Evolutionary conservation across 1,139 yeast genomes (phyloP).

Genomic region (Geotrichum aggregatum): DNA sequence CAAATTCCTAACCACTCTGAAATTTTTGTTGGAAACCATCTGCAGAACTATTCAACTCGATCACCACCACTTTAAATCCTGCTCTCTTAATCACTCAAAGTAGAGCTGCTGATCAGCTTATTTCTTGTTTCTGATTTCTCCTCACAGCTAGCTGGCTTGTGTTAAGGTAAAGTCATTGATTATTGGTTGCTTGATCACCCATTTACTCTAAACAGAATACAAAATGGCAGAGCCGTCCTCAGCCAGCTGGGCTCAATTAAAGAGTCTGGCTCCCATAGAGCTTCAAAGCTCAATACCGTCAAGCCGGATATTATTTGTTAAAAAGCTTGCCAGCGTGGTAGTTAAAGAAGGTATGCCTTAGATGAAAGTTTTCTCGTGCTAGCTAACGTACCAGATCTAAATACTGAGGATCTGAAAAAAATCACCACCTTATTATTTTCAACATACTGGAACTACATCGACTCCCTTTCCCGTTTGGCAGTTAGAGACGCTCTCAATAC

Average conservation of each 20-base stretch:
- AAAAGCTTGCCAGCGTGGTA: constrained; percentile 7
- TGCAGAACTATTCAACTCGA: not conserved
- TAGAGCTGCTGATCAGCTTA: not conserved
- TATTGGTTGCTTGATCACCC: not conserved
- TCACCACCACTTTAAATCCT: constrained; percentile 10
- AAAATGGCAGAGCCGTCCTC: constrained; percentile 21
- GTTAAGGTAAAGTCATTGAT: constrained; percentile 1
- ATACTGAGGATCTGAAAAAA: constrained; percentile 13
- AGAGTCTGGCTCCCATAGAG: constrained; percentile 11
- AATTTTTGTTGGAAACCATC: constrained; percentile 9
- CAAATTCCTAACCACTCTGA: constrained; percentile 3
- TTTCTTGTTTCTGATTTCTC: not conserved
- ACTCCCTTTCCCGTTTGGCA: constrained; percentile 45
- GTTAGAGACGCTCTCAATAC: constrained; percentile 42
- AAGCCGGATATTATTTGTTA: constrained; percentile 15
- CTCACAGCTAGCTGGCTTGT: not conserved
- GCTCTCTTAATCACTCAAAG: not conserved
- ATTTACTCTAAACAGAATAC: constrained; percentile 1
- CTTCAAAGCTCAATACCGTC: constrained; percentile 18
- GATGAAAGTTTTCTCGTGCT: not conserved
- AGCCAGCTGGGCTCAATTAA: constrained; percentile 20
- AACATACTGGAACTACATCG: constrained; percentile 52
- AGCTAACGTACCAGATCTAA: constrained; percentile 8
- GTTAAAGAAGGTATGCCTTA: not conserved
- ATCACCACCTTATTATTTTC: constrained; percentile 40